These are phyloP conservation scores for Xylaria telfairii DNA, from an alignment of 495 filamentous ascomycete genomes.

Conservation along the genomic window DNA sequence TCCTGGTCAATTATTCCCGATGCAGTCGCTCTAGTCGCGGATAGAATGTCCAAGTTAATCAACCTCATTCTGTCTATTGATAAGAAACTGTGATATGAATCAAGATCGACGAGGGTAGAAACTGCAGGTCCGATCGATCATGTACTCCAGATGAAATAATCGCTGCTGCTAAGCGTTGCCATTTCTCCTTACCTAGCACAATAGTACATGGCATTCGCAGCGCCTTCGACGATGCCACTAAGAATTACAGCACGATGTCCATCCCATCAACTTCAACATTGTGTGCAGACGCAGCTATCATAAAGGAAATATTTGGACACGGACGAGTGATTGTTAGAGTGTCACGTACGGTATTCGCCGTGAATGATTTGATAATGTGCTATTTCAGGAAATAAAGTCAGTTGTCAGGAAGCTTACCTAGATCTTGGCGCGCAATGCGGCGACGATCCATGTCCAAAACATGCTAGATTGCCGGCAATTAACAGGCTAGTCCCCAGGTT, in stretches of 20 bases:
- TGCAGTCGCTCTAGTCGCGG: too few relatives aligned
- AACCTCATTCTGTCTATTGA: too few relatives aligned
- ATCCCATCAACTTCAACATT: background rate
- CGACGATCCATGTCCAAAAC: background rate
- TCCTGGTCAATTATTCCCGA: too few relatives aligned
- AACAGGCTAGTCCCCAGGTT: background rate
- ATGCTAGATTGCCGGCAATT: slow-evolving; percentile 12
- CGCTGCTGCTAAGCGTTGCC: background rate
- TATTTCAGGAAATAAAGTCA: slow-evolving; percentile 21
- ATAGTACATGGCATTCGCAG: too few relatives aligned
- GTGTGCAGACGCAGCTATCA: background rate
- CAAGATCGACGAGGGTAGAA: too few relatives aligned
- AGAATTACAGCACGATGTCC: too few relatives aligned
- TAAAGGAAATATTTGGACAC: background rate
- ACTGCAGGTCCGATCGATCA: too few relatives aligned
- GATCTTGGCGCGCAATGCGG: slow-evolving; percentile 1
- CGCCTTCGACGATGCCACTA: too few relatives aligned
- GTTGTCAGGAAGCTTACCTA: background rate
- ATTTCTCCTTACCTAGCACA: background rate
- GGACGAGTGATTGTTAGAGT: background rate
- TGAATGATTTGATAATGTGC: slow-evolving; percentile 10
- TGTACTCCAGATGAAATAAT: too few relatives aligned
- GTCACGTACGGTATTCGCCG: background rate
- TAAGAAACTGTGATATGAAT: too few relatives aligned
- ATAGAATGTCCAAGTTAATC: too few relatives aligned